Percentiles rank a stretch among this genome's conserved stretches.
Conservation (phyloP, 1,284 basidiomycete genomes). For the Ganoderma lucidum region DNA sequence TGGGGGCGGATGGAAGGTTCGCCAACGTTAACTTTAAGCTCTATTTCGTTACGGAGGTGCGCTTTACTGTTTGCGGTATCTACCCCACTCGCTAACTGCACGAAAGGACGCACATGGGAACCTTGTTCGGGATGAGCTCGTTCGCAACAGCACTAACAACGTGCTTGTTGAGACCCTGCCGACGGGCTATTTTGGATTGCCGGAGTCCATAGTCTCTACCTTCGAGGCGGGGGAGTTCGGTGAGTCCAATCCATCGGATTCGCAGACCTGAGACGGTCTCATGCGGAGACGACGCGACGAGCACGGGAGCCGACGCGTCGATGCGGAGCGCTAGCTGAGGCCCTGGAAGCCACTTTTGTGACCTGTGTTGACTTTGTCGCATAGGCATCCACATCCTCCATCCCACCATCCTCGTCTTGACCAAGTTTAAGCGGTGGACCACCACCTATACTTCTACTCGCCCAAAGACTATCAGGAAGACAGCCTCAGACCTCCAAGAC, state of each 20-base stretch:
- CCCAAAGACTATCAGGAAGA: slow-evolving; percentile 41
- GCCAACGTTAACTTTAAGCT: slow-evolving; percentile 39
- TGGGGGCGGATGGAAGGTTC: slow-evolving; percentile 37
- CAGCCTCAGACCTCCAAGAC: slow-evolving; percentile 35
- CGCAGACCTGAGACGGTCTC: neutral
- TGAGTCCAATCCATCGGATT: slow-evolving; percentile 3
- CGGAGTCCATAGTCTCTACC: slow-evolving; percentile 33
- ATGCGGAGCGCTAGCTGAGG: too few species aligned
- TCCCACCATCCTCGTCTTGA: slow-evolving; percentile 43
- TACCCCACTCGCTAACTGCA: neutral
- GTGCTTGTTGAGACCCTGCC: slow-evolving; percentile 43
- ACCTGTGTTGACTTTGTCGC: neutral
- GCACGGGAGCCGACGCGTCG: too few species aligned
- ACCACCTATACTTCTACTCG: slow-evolving; percentile 35
- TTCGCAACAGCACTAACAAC: slow-evolving; percentile 37
- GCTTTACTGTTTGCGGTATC: neutral
- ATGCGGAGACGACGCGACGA: too few species aligned
- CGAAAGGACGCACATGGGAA: slow-evolving; percentile 5
- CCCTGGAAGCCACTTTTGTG: too few species aligned
- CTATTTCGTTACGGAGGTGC: slow-evolving; percentile 41
- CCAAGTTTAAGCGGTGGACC: slow-evolving; percentile 47
- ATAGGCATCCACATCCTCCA: slow-evolving; percentile 42
- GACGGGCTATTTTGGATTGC: slow-evolving; percentile 42
- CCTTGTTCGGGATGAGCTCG: slow-evolving; percentile 22
- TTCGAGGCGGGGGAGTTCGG: slow-evolving; percentile 23